These are phyloP conservation scores for Cadophora sp. DNA, from an alignment of 2,329 filamentous ascomycete genomes.

Conservation along the genomic window DNA sequence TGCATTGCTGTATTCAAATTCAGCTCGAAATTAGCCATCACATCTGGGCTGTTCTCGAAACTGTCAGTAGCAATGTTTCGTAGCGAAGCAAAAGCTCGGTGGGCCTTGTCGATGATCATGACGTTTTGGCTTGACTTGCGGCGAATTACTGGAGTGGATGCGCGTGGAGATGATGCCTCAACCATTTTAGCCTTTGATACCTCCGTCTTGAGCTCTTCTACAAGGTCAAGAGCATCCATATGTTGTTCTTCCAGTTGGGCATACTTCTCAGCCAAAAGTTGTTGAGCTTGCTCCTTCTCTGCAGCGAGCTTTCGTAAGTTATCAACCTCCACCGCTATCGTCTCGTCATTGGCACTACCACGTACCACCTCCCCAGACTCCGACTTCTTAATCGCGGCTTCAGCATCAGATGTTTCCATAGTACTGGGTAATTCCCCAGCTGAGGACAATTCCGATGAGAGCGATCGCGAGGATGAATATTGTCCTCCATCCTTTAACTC, in stretches of 20 bases:
- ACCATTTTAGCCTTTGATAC: constrained; percentile 76
- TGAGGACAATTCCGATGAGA: constrained; percentile 93
- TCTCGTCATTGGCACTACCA: constrained; percentile 50
- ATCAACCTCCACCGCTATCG: constrained; percentile 70
- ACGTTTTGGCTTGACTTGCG: constrained; percentile 92
- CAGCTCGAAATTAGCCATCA: constrained; percentile 90
- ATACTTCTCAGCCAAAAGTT: constrained; percentile 77
- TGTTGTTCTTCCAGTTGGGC: constrained; percentile 84
- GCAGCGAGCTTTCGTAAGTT: constrained; percentile 72
- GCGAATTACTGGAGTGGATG: constrained; percentile 80
- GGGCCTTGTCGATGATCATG: constrained; percentile 86
- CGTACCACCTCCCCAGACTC: constrained; percentile 36
- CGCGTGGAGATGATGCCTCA: constrained; percentile 61
- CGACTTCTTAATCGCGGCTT: constrained; percentile 52
- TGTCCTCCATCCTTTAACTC: constrained; percentile 71
- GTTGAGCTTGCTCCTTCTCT: constrained; percentile 80
- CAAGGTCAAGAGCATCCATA: constrained; percentile 79
- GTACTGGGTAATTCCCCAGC: constrained; percentile 77
- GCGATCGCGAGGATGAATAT: constrained; percentile 83
- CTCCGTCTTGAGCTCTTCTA: constrained; percentile 91
- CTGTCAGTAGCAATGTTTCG: constrained; percentile 88
- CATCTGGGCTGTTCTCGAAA: constrained; percentile 81
- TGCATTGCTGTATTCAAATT: constrained; percentile 93
- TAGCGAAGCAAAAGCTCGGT: constrained; percentile 87
- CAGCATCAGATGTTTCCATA: constrained; percentile 66